Evolutionary conservation across 345 rosid genomes (phyloP).

Genomic region (Laguncularia racemosa): DNA sequence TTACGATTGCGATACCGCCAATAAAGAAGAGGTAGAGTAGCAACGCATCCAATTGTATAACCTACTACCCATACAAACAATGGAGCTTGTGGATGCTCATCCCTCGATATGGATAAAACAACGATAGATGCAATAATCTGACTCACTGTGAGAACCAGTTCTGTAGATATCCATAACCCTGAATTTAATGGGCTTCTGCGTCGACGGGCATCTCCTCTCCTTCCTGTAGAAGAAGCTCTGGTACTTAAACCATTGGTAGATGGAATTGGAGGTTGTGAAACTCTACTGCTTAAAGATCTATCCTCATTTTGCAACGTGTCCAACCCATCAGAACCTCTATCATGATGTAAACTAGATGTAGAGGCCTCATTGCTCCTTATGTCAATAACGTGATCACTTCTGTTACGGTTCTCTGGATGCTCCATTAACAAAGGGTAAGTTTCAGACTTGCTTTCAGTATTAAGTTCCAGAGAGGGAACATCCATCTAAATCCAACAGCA

Average conservation of each 20-base stretch:
- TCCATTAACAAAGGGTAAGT: constrained; percentile 68
- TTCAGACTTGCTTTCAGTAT: constrained; percentile 31
- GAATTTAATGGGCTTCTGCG: constrained; percentile 92
- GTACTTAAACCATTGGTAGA: constrained; percentile 43
- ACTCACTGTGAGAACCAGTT: constrained; percentile 68
- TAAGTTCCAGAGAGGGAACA: constrained; percentile 51
- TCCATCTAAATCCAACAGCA: constrained; percentile 62
- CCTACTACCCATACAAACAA: constrained; percentile 84
- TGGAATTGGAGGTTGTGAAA: constrained; percentile 36
- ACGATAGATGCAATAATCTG: constrained; percentile 81
- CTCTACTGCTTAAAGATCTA: constrained; percentile 31
- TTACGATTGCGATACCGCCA: constrained; percentile 81
- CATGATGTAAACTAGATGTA: constrained; percentile 36
- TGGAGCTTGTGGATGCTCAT: constrained; percentile 77
- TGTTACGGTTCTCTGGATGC: constrained; percentile 32
- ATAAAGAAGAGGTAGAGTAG: constrained; percentile 79
- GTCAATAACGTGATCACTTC: constrained; percentile 58
- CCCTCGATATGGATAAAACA: constrained; percentile 66
- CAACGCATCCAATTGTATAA: constrained; percentile 84
- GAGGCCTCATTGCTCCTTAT: constrained; percentile 39
- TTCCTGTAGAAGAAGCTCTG: constrained; percentile 30
- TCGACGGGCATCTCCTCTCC: constrained; percentile 64
- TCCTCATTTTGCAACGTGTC: constrained; percentile 46
- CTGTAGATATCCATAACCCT: constrained; percentile 88
- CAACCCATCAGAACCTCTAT: constrained; percentile 45